Conservation (phyloP, 352 stramenopile genomes). For the Halophytophthora polymorphica region DNA sequence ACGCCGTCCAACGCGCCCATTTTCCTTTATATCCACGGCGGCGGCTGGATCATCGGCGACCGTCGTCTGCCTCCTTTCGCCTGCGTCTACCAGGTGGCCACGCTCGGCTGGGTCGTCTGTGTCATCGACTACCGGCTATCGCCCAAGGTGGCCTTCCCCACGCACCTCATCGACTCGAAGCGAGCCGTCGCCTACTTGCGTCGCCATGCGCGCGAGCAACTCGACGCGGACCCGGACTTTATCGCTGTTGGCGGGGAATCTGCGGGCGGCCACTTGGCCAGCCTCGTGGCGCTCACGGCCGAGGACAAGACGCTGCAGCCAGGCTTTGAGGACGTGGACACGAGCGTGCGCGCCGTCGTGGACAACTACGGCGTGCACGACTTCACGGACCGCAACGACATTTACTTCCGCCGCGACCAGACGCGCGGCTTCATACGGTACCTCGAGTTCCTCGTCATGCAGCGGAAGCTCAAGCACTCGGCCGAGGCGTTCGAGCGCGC, state of each 20-base stretch:
- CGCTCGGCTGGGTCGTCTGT: slow-evolving; percentile 59
- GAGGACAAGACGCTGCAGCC: slow-evolving; percentile 48
- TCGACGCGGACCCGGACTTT: slow-evolving; percentile 45
- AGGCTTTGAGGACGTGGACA: slow-evolving; percentile 60
- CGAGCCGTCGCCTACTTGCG: slow-evolving; percentile 57
- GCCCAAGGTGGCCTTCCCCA: slow-evolving; percentile 54
- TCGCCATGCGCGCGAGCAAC: slow-evolving; percentile 24
- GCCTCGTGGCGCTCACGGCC: slow-evolving; percentile 45
- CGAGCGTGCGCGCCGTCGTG: slow-evolving; percentile 50
- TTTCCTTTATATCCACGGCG: slow-evolving; percentile 67
- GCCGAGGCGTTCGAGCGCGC: slow-evolving; percentile 47
- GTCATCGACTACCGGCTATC: slow-evolving; percentile 72
- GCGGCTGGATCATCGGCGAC: slow-evolving; percentile 62
- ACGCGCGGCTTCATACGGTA: slow-evolving; percentile 38
- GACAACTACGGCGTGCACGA: slow-evolving; percentile 64
- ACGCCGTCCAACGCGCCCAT: slow-evolving; percentile 47
- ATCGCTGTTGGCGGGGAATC: slow-evolving; percentile 64
- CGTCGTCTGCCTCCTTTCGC: slow-evolving; percentile 41
- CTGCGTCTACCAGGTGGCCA: slow-evolving; percentile 54
- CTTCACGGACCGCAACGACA: slow-evolving; percentile 51
- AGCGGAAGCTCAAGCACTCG: slow-evolving; percentile 47
- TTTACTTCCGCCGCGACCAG: slow-evolving; percentile 49
- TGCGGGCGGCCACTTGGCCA: slow-evolving; percentile 51
- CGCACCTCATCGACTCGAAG: slow-evolving; percentile 63
- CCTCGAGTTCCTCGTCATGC: slow-evolving; percentile 58